A percentile compares a stretch with the other conserved stretches of the same genome.
Evolutionary conservation across 768 basidiomycete genomes (phyloP).

Genomic region (Lentinula edodes): DNA sequence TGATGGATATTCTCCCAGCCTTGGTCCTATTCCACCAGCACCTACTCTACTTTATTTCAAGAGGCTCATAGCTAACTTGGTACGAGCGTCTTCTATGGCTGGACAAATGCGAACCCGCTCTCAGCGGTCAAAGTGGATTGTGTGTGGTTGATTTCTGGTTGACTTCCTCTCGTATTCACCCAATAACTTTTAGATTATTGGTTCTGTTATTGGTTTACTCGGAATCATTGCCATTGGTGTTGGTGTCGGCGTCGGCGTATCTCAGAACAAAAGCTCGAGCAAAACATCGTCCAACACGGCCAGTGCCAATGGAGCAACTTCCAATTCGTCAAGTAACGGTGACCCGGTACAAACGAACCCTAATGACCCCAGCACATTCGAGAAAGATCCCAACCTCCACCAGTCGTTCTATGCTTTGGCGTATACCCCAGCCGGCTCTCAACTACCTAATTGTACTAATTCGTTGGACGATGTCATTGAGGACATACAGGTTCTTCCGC

Average conservation of each 20-base stretch:
- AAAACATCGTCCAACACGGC: slow-evolving; percentile 14
- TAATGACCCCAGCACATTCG: slow-evolving; percentile 75
- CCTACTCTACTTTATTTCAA: too few species aligned
- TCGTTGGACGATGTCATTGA: slow-evolving; percentile 48
- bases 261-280: slow-evolving; percentile 21
- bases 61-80: too few species aligned
- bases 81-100: slow-evolving; percentile 15
- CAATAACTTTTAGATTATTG: slow-evolving; percentile 38
- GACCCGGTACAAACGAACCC: slow-evolving; percentile 25
- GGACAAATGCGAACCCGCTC: slow-evolving; percentile 23
- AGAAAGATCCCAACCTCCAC: slow-evolving; percentile 60
- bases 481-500: slow-evolving; percentile 57
- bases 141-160: slow-evolving; percentile 25
- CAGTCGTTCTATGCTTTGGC: slow-evolving; percentile 83
- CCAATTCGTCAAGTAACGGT: slow-evolving; percentile 5
- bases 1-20: too few species aligned
- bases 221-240: slow-evolving; percentile 44
- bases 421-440: slow-evolving; percentile 77
- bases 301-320: slow-evolving; percentile 11
- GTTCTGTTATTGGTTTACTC: slow-evolving; percentile 28
- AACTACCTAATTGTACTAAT: slow-evolving; percentile 65
- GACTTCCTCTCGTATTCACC: not conserved
- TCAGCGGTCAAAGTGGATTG: slow-evolving; percentile 51
- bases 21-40: too few species aligned
- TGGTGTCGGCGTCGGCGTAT: slow-evolving; percentile 53